phyloP scores from a whole-genome alignment of 2,329 filamentous ascomycete species.

The Aspergillus caelatus region DNA sequence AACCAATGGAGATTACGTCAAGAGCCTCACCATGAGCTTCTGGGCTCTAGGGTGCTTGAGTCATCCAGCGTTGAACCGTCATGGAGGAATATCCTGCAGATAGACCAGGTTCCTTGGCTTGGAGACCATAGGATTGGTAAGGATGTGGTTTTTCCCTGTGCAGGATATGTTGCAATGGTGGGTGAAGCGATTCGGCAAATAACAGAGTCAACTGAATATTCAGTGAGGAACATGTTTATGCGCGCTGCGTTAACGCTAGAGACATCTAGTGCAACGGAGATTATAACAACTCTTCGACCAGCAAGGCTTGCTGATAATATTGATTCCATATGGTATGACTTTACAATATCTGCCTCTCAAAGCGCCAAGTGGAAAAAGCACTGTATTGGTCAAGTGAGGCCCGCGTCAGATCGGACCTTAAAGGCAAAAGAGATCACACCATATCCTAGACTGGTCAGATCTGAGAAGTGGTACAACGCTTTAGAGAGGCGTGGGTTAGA shows the following conservation, averaged over 20 bases:
- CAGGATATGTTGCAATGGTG: slow-evolving; percentile 29
- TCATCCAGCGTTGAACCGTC: slow-evolving; percentile 25
- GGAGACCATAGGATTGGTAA: slow-evolving; percentile 30
- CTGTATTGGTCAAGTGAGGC: slow-evolving; percentile 18
- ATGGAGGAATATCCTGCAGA: slow-evolving; percentile 32
- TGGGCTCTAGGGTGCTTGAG: slow-evolving; percentile 30
- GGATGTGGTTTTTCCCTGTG: slow-evolving; percentile 27
- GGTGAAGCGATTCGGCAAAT: slow-evolving; percentile 26
- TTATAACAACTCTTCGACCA: slow-evolving; percentile 19
- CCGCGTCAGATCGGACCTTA: not conserved
- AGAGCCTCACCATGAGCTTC: slow-evolving; percentile 30
- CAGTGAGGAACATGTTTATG: slow-evolving; percentile 18
- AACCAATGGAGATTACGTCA: slow-evolving; percentile 26
- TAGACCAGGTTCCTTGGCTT: slow-evolving; percentile 33
- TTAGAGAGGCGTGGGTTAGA: slow-evolving; percentile 16
- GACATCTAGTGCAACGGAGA: slow-evolving; percentile 10
- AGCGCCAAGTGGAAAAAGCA: slow-evolving; percentile 19
- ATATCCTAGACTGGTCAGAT: slow-evolving; percentile 3
- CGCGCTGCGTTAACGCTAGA: slow-evolving; percentile 13
- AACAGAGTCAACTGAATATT: slow-evolving; percentile 11
- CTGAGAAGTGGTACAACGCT: slow-evolving; percentile 13
- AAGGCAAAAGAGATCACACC: not conserved
- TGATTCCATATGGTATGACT: slow-evolving; percentile 21
- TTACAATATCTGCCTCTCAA: slow-evolving; percentile 17
- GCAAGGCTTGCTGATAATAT: slow-evolving; percentile 6